Evolutionary conservation across 2,329 filamentous ascomycete genomes (phyloP), one percentile per base, ranked within the genome.

Genomic region (Gyromitra esculenta): DNA sequence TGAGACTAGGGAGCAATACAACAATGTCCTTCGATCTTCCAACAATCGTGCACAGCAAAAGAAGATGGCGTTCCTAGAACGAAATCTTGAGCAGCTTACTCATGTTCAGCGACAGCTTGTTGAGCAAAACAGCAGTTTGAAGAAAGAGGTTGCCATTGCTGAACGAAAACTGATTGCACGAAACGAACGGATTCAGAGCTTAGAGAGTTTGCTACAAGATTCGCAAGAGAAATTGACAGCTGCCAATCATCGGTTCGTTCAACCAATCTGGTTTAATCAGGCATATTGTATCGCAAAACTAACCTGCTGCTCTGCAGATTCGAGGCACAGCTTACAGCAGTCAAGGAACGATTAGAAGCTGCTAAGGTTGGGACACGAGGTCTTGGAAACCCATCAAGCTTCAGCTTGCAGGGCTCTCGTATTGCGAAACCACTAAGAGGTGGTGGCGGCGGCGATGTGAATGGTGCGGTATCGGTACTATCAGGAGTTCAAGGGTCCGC

Each of bases 31-130:
- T 75, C 91, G 95, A 73, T 96, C 93, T 64, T 97, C 93, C 80
- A 99, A 99, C 87, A 98, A 97, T 87, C 92, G 96, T 76, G 95
- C 96, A 31, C 96, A 99, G 86, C 96, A 99, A 85, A 99, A 99
- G 91, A 99, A 99, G 89, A 98, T 99, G 92, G 96, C 96, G 15
- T 99, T 99, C 88, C 86, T 99, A 65, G 96, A 99, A 86, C 91
- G 96, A 82, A 99, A 99, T 83, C 89, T 99, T 52, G 96, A 99
- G 85, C 96, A 99, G 85, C 88, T 99, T 70, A 99, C 96, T 2
- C 93, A 97, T 82, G 96, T 99, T 69, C 96, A 99, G 85, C 90
- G 96, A 71, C 96, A 99, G 85, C 90, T 99, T 11, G 96, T 99
- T 41, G 96, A 99, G 86, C 96, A 99, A 85, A 99, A 99, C 85